Base-by-base conservation (phyloP, 129 eudicot genomes). In the Oenanthe sinensis region DNA sequence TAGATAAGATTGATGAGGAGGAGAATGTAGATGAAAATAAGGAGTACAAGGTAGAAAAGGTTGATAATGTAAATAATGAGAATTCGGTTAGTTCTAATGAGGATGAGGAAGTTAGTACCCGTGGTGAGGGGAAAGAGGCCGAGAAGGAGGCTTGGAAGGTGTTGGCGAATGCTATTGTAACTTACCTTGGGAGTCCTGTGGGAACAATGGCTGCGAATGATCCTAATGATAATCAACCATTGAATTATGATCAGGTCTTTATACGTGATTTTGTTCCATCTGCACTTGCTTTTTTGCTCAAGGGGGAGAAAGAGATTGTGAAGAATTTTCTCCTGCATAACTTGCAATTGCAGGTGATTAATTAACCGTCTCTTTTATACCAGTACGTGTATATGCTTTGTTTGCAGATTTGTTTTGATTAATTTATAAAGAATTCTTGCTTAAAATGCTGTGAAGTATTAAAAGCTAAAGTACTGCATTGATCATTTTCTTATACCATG, bases 141-240 rank as follows among this genome's bases (percentile, higher is more conserved):
- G 98, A 91, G 54, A 94, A 91, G 75, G 98, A 91, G 80, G 97
- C 96, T 14, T 94, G 98, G 98, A 89, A 85, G 87, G 80, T 94
- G 85, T 87, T 94, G 86, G 81, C 85, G 77, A 88, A 85, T 48
- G 86, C 96, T 17, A 86, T 91, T 67, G 97, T 94, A 42, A 85
- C 92, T 0, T 94, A 94, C 78, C 90, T 97, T 60, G 93, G 96
- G 45, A 91, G 88, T 13, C 98, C 98, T 2, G 84, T 91, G 48
- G 97, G 98, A 30, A 94, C 98, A 2, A 13, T 94, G 83, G 98
- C 98, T 14, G 98, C 97, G 0, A 90, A 84, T 84, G 97, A 94
- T 82, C 97, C 97, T 3, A 81, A 76, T 75, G 98, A 91, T 68
- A 85, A 77, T 77, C 12, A 62, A 82, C 97, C 98, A 0, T 87